Conservation (phyloP, 148 eudicot genomes). For the Fagopyrum tataricum region DNA sequence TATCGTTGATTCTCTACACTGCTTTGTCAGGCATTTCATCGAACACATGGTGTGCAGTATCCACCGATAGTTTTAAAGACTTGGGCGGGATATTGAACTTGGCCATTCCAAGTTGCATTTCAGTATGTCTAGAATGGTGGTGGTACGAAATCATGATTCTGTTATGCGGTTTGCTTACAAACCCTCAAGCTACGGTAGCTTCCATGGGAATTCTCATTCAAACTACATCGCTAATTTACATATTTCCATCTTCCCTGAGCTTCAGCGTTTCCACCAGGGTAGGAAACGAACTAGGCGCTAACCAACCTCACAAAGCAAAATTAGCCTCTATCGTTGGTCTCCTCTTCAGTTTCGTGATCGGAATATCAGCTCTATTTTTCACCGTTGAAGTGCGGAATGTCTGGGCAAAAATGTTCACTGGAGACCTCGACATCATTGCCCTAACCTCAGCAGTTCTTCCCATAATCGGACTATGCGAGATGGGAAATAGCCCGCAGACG, state of each 20-base stretch:
- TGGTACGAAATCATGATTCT: slow-evolving; percentile 86
- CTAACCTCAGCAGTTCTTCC: slow-evolving; percentile 56
- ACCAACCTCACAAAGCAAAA: slow-evolving; percentile 37
- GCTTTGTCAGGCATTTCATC: slow-evolving; percentile 33
- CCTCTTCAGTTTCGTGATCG: slow-evolving; percentile 38
- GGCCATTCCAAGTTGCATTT: slow-evolving; percentile 72
- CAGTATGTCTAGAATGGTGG: slow-evolving; percentile 88
- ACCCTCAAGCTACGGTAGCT: slow-evolving; percentile 50
- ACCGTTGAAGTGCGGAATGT: slow-evolving; percentile 35
- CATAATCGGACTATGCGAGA: slow-evolving; percentile 66
- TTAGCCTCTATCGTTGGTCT: slow-evolving; percentile 55
- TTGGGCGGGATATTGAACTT: slow-evolving; percentile 43
- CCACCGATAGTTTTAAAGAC: slow-evolving; percentile 34
- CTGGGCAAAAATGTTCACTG: slow-evolving; percentile 61
- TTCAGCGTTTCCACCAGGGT: slow-evolving; percentile 62
- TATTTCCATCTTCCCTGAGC: slow-evolving; percentile 70
- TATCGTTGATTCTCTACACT: slow-evolving; percentile 35
- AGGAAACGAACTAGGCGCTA: slow-evolving; percentile 61
- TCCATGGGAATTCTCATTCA: slow-evolving; percentile 78
- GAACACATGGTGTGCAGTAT: slow-evolving; percentile 55
- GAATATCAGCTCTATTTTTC: slow-evolving; percentile 47
- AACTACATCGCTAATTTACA: slow-evolving; percentile 63
- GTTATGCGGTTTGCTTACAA: slow-evolving; percentile 47
- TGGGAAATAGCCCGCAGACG: slow-evolving; percentile 80
- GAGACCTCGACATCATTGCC: slow-evolving; percentile 42